Conservation (phyloP, 148 eudicot species). For the Arbutus unedo region DNA sequence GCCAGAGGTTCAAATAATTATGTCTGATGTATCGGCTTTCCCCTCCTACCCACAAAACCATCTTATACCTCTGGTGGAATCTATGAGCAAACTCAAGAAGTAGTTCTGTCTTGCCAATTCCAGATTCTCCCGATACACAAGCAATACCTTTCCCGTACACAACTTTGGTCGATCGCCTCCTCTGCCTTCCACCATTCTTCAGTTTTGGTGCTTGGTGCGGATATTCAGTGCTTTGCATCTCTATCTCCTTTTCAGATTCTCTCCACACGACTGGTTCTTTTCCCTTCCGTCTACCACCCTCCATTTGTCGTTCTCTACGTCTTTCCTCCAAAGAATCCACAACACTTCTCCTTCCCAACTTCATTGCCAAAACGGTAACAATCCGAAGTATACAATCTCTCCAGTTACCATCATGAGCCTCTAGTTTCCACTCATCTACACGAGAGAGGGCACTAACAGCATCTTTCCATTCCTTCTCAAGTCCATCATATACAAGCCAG, state of each 20-base stretch:
- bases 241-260: constrained; percentile 91
- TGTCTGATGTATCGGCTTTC: constrained; percentile 93
- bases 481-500: constrained; percentile 80
- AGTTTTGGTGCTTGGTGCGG: constrained; percentile 33
- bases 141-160: constrained; percentile 90
- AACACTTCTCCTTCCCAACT: constrained; percentile 90
- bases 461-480: constrained; percentile 95
- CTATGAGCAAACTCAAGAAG: constrained; percentile 90
- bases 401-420: constrained; percentile 81
- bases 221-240: constrained; percentile 64
- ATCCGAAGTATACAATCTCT: constrained; percentile 82
- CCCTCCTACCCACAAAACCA: constrained; percentile 97
- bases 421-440: constrained; percentile 92
- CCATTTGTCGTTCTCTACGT: constrained; percentile 29
- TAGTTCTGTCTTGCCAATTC: constrained; percentile 94
- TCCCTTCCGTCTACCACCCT: constrained; percentile 53
- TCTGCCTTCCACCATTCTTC: constrained; percentile 43
- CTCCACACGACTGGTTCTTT: constrained; percentile 89
- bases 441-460: constrained; percentile 72
- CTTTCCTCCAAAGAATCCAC: constrained; percentile 70
- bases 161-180: constrained; percentile 57
- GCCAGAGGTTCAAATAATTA: constrained; percentile 77
- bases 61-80: constrained; percentile 84
- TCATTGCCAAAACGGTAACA: constrained; percentile 75
- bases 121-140: constrained; percentile 83